phyloP scores from a whole-genome alignment of 345 rosid genomes.

The Anastatica hierochuntica region DNA sequence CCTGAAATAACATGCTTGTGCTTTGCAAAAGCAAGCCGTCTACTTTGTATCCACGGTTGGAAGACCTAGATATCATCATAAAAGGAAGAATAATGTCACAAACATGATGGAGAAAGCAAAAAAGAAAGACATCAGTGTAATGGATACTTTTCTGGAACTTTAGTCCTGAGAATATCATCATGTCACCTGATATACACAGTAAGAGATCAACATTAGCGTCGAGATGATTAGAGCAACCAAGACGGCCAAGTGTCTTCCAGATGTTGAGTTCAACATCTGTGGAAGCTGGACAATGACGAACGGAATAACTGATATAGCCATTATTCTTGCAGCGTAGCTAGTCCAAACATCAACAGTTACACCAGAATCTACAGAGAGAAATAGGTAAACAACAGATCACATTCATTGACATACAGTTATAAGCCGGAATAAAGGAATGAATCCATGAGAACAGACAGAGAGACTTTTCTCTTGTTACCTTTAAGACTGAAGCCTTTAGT shows the following conservation, averaged over 20 bases:
- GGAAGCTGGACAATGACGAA: constrained; percentile 79
- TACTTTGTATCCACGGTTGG: constrained; percentile 88
- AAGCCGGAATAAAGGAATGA: too few species aligned
- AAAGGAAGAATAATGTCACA: constrained; percentile 15
- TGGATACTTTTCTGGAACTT: not conserved
- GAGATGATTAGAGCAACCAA: constrained; percentile 60
- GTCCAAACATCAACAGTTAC: constrained; percentile 77
- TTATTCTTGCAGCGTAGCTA: constrained; percentile 70
- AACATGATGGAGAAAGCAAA: too few species aligned
- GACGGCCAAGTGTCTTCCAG: constrained; percentile 63
- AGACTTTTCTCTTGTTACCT: constrained; percentile 31
- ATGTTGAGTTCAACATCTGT: constrained; percentile 51
- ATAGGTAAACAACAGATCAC: not conserved
- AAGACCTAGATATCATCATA: constrained; percentile 29
- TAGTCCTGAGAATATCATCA: not conserved
- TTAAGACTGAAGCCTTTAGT: constrained; percentile 42
- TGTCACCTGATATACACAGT: constrained; percentile 86
- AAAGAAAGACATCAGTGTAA: not conserved
- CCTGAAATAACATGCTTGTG: constrained; percentile 69
- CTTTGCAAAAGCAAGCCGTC: constrained; percentile 63
- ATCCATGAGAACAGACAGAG: too few species aligned
- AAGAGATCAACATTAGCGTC: constrained; percentile 45
- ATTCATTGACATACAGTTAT: not conserved
- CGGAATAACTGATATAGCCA: constrained; percentile 75
- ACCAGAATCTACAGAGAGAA: constrained; percentile 48